Base-by-base conservation (phyloP, 257 asterid species). In the Nicotiana benthamiana region DNA sequence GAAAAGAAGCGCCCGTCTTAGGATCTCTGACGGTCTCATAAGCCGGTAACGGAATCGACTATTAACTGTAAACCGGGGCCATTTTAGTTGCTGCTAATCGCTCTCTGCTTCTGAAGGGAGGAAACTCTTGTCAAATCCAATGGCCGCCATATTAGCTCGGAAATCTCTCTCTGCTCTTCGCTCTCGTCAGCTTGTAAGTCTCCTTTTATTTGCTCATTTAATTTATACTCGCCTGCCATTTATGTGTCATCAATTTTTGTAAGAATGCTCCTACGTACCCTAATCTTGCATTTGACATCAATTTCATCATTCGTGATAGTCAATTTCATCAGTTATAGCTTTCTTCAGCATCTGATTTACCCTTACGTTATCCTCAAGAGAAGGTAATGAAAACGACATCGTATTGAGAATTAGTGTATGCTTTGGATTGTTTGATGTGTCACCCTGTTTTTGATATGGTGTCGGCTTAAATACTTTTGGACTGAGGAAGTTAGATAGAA, bases 101-200 rank as follows among this genome's bases (percentile, higher is more conserved):
- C 57, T 28, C 46, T 6, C 7, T 70, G 77, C 20, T 40, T 43
- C 1, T 40, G 46, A 40, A 40, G 46, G 46, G 46, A 40, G 46
- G 46, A 40, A 40, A 7, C 4, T 36, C 30, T 32, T 24, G 26
- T 67, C 30, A 28, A 36, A 9, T 70, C 57, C 75, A 46, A 93
- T 93, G 98, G 93, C 98, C 16, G 87, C 96, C 74, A 46, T 83
- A 79, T 84, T 93, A 74, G 97, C 98, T 83, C 95, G 98, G 82
- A 93, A 88, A 81, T 92, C 98, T 61, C 68, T 93, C 17, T 77
- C 91, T 54, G 89, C 88, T 74, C 80, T 93, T 67, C 94, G 97
- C 82, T 86, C 93, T 84, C 93, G 97, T 59, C 94, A 91, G 52
- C 89, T 90, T 16, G 98, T 93, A 84, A 88, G 92, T 64, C 20